Evolutionary conservation across 192 early-diverging fungal species (phyloP), one percentile per base, ranked within the genome.

Genomic region (Rhizoclosmatium globosum): DNA sequence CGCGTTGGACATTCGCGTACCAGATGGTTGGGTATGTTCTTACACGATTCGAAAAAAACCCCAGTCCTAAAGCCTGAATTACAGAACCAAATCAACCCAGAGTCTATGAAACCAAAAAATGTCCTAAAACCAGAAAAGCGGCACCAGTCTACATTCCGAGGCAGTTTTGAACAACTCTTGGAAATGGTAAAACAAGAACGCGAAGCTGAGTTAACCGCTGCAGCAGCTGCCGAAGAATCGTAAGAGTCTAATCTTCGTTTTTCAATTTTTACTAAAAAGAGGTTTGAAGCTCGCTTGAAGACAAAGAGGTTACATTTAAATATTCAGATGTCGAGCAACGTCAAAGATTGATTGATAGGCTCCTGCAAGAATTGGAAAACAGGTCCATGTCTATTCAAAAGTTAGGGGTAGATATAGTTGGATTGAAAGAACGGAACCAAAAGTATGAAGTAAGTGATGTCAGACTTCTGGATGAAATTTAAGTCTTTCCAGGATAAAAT

Each of bases 321-420:
- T 79, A 75, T 38, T 74, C 47, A 3, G 83, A 83, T 59, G 75
- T 82, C 13, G 68, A 75, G 56, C 84, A 85, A 53, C 82, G 82
- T 11, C 86, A 87, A 43, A 65, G 68, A 38, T 73, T 87, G 15
- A 84, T 85, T 47, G 83, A 87, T 45, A 48, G 86, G 31, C 84
- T 88, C 7, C 68, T 87, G 2, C 61, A 76, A 46, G 87, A 88
- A 61, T 73, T 88, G 4, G 85, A 86, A 60, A 50, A 57, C 3
- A 46, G 85, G n/a, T 71, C 69, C 0, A 68, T 70, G 3, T 82
- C 84, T 3, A 76, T 88, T 38, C 78, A 88, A 68, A 87, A 83
- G 44, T 19, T 88, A 13, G 87, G 87, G 3, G 68, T 74, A 53
- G 87, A 88, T 23, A 62, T 85, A 6, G 59, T 82, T 23, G 23